These are phyloP conservation scores for Croton setiger DNA, from an alignment of 441 rosid genomes.

Conservation along the genomic window DNA sequence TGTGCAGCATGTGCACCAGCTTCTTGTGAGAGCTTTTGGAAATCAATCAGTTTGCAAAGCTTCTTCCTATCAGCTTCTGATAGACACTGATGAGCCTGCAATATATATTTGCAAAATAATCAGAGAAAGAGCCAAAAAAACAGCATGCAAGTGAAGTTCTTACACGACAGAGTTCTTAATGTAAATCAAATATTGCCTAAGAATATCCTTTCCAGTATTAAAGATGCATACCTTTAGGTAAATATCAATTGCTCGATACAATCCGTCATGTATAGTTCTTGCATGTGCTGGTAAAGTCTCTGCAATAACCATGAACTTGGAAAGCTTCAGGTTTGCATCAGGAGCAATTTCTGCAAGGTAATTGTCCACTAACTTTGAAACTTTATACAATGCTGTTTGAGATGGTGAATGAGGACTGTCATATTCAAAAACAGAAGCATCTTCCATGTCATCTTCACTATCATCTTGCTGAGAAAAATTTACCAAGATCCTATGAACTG, in stretches of 20 bases:
- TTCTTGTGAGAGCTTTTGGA: slow-evolving; percentile 96
- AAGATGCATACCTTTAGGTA: slow-evolving; percentile 69
- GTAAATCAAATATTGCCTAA: neutral
- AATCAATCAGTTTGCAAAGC: slow-evolving; percentile 77
- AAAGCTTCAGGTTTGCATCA: slow-evolving; percentile 83
- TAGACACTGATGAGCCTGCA: slow-evolving; percentile 77
- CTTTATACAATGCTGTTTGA: slow-evolving; percentile 77
- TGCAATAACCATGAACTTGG: slow-evolving; percentile 82
- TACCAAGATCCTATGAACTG: slow-evolving; percentile 86
- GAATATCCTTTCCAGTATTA: neutral
- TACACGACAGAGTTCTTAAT: neutral
- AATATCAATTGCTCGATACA: slow-evolving; percentile 88
- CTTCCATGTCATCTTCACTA: slow-evolving; percentile 79
- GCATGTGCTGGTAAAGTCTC: slow-evolving; percentile 92
- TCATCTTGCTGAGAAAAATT: slow-evolving; percentile 95
- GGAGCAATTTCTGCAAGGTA: slow-evolving; percentile 97
- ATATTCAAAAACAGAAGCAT: slow-evolving; percentile 76
- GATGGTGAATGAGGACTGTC: slow-evolving; percentile 85
- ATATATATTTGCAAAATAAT: slow-evolving; percentile 17
- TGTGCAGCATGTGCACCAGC: slow-evolving; percentile 98
- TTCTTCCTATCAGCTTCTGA: slow-evolving; percentile 79
- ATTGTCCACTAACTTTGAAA: slow-evolving; percentile 82
- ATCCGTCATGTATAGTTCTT: slow-evolving; percentile 82
- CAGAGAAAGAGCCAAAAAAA: slow-evolving; percentile 5
- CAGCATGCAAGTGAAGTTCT: neutral